A percentile compares a stretch with the other conserved stretches of the same genome.
These are phyloP conservation scores for Colletotrichum sp. DNA, from an alignment of 2,329 filamentous ascomycete species.

Conservation along the genomic window DNA sequence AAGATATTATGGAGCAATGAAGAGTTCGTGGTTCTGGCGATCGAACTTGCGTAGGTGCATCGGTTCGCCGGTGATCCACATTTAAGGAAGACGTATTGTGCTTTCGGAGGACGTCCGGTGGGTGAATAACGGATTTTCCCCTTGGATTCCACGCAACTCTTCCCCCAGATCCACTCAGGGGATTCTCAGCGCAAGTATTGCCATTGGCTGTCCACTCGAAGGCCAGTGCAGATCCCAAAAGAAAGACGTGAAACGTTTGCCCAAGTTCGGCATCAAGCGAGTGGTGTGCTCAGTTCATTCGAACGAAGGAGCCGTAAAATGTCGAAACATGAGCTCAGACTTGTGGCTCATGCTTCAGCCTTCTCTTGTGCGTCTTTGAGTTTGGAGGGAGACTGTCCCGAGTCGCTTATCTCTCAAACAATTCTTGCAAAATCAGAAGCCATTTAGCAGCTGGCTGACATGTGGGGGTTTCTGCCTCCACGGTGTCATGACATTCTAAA, in stretches of 20 bases:
- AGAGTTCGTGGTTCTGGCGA: not conserved
- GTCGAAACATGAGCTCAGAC: slow-evolving; percentile 6
- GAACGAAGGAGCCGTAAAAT: not conserved
- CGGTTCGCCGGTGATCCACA: not conserved
- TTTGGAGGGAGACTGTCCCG: not conserved
- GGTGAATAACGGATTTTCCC: not conserved
- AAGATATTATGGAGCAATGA: not conserved
- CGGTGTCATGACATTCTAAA: not conserved
- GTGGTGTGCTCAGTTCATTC: not conserved
- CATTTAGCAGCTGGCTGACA: not conserved
- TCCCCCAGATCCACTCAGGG: not conserved
- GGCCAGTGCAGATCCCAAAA: not conserved
- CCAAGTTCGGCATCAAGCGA: not conserved
- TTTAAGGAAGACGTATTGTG: not conserved
- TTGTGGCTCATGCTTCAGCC: not conserved
- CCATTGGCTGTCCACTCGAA: not conserved
- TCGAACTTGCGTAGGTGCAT: not conserved
- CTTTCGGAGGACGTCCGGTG: not conserved
- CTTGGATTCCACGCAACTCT: not conserved
- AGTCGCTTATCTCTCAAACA: not conserved
- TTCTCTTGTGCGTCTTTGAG: not conserved
- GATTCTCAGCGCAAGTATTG: not conserved
- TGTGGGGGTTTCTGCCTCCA: not conserved
- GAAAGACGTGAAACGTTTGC: not conserved
- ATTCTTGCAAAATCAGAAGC: not conserved